Evolutionary conservation across 139 green algal species (phyloP).

Genomic region (Nannochloris sp.): DNA sequence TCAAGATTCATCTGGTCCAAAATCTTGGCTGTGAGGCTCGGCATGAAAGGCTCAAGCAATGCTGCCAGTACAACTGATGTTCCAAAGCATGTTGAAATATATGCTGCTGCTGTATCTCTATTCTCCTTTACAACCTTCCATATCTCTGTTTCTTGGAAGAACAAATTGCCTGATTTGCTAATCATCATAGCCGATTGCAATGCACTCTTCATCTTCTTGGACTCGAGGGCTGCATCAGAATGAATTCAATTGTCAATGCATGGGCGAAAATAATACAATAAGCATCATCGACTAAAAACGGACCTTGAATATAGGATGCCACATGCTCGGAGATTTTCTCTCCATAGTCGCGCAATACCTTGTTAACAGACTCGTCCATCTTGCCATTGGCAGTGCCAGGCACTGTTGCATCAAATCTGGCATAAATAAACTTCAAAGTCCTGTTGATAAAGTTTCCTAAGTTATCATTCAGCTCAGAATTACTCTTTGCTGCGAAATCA

Average conservation of each 20-base stretch:
- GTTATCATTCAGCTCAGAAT: slow-evolving; percentile 91
- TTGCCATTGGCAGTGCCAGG: slow-evolving; percentile 16
- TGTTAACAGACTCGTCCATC: slow-evolving; percentile 7
- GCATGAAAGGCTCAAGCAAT: slow-evolving; percentile 89
- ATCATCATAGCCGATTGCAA: slow-evolving; percentile 24
- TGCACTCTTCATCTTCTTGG: slow-evolving; percentile 22
- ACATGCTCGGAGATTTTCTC: slow-evolving; percentile 42
- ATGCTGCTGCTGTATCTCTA: slow-evolving; percentile 12
- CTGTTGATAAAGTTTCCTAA: slow-evolving; percentile 84
- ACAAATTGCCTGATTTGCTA: slow-evolving; percentile 27
- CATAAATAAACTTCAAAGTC: slow-evolving; percentile 66
- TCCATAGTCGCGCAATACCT: slow-evolving; percentile 42
- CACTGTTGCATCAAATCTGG: slow-evolving; percentile 51
- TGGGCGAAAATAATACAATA: background rate
- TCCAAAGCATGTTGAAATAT: slow-evolving; percentile 54
- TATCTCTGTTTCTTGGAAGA: slow-evolving; percentile 47
- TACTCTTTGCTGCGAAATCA: slow-evolving; percentile 83
- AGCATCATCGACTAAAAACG: background rate
- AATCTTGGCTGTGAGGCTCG: slow-evolving; percentile 60
- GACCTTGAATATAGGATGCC: slow-evolving; percentile 53
- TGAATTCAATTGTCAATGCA: background rate
- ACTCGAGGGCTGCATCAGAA: slow-evolving; percentile 21
- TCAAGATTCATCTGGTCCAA: slow-evolving; percentile 37
- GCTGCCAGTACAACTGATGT: slow-evolving; percentile 70
- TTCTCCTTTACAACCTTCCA: slow-evolving; percentile 52